These are phyloP conservation scores for Daedalea quercina DNA, from an alignment of 768 basidiomycete species.

Conservation along the genomic window DNA sequence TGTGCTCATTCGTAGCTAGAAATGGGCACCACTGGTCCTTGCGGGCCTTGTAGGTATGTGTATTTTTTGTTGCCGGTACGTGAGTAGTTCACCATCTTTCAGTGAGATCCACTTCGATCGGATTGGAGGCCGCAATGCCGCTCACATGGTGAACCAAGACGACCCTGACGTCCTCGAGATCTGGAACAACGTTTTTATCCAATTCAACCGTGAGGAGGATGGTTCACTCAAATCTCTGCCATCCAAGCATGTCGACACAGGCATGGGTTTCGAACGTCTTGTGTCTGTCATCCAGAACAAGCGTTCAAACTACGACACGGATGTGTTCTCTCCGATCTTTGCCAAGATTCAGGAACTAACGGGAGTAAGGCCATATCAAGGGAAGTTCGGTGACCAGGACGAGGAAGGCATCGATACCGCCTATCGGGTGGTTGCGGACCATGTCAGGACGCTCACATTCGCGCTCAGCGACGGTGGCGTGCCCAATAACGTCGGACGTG, in stretches of 20 bases:
- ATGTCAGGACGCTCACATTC: constrained; percentile 91
- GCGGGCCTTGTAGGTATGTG: constrained; percentile 85
- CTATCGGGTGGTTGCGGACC: constrained; percentile 95
- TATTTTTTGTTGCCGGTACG: neutral
- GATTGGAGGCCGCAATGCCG: constrained; percentile 94
- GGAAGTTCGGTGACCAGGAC: constrained; percentile 94
- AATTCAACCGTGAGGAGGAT: constrained; percentile 93
- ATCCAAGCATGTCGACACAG: constrained; percentile 94
- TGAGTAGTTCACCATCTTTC: neutral
- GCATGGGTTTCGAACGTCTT: constrained; percentile 98
- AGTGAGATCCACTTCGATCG: constrained; percentile 97
- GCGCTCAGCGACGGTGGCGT: constrained; percentile 95
- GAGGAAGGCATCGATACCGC: constrained; percentile 94
- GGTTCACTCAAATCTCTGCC: constrained; percentile 77
- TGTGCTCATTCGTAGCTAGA: too few relatives aligned
- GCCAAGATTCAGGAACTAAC: constrained; percentile 81
- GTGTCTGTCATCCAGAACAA: constrained; percentile 91
- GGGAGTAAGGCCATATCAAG: constrained; percentile 79
- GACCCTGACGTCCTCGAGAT: constrained; percentile 97
- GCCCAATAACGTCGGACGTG: constrained; percentile 93
- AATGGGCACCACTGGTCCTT: constrained; percentile 98
- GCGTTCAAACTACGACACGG: constrained; percentile 96
- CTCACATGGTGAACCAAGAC: constrained; percentile 89
- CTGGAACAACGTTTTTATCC: constrained; percentile 99
- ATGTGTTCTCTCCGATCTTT: constrained; percentile 90